Evolutionary conservation across 306 rosid genomes (phyloP).

Genomic region (Prosopis cineraria): DNA sequence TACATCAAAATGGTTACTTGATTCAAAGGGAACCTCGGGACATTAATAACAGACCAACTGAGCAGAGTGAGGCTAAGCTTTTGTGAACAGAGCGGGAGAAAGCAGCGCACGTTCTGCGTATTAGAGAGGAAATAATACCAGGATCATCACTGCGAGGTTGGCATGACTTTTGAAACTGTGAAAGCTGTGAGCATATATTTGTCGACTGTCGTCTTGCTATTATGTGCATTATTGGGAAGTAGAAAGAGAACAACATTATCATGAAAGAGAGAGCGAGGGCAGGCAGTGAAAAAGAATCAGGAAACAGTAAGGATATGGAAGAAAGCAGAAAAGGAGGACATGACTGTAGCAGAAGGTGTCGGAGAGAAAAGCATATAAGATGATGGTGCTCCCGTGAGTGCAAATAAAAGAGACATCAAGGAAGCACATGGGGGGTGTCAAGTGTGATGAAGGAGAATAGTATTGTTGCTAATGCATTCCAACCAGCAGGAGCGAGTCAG

Average conservation of each 20-base stretch:
- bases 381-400: conserved; percentile 7
- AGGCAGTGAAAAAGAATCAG: background rate
- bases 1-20: background rate
- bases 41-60: background rate
- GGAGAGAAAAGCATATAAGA: conserved; percentile 2
- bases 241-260: background rate
- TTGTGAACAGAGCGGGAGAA: background rate
- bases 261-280: too few species aligned
- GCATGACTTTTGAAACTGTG: background rate
- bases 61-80: background rate
- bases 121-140: background rate
- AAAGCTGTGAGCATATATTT: conserved; percentile 1
- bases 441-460: conserved; percentile 5
- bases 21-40: conserved; percentile 14
- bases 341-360: background rate
- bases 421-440: conserved; percentile 63
- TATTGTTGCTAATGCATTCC: conserved; percentile 31
- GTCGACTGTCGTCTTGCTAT: background rate
- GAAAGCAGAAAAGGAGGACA: background rate
- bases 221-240: background rate
- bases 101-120: background rate
- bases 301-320: background rate
- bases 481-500: background rate
- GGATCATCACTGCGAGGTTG: background rate
- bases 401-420: conserved; percentile 40